A percentile compares a stretch with the other conserved stretches of the same genome.
Evolutionary conservation across 805 yeast genomes (phyloP).

Genomic region (Suhomyces kilbournensis): DNA sequence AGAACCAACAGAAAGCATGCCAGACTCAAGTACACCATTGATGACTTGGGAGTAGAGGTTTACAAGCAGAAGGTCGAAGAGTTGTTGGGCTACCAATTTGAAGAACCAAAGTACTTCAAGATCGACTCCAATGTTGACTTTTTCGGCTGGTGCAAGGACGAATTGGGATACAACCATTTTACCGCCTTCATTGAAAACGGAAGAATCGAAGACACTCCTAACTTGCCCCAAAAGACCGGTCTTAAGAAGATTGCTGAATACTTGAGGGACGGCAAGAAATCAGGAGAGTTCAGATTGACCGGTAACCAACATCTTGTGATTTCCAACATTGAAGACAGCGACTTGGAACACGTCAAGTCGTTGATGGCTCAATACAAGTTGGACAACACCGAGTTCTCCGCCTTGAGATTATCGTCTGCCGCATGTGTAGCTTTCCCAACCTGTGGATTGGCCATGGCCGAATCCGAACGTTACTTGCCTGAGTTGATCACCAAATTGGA

Average conservation of each 20-base stretch:
- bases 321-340: constrained; percentile 68
- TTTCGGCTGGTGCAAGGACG: constrained; percentile 93
- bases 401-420: constrained; percentile 83
- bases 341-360: constrained; percentile 58
- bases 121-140: constrained; percentile 86
- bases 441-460: constrained; percentile 99
- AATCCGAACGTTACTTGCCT: constrained; percentile 90
- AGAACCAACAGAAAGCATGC: constrained; percentile 97
- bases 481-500: constrained; percentile 78
- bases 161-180: constrained; percentile 79
- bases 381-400: constrained; percentile 80
- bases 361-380: constrained; percentile 71
- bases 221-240: constrained; percentile 86
- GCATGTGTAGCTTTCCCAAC: constrained; percentile 99
- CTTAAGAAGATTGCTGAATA: constrained; percentile 72
- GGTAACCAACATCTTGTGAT: constrained; percentile 92
- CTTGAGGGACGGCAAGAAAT: constrained; percentile 52
- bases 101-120: constrained; percentile 65
- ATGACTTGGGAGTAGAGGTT: constrained; percentile 85
- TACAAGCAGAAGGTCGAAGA: constrained; percentile 82
- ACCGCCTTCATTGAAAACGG: constrained; percentile 96
- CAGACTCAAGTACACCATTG: constrained; percentile 93
- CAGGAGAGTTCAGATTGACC: constrained; percentile 88
- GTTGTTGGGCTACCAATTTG: constrained; percentile 72
- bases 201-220: constrained; percentile 90